These are phyloP conservation scores for Lathyrus aphaca DNA, from an alignment of 306 rosid genomes.

Conservation along the genomic window DNA sequence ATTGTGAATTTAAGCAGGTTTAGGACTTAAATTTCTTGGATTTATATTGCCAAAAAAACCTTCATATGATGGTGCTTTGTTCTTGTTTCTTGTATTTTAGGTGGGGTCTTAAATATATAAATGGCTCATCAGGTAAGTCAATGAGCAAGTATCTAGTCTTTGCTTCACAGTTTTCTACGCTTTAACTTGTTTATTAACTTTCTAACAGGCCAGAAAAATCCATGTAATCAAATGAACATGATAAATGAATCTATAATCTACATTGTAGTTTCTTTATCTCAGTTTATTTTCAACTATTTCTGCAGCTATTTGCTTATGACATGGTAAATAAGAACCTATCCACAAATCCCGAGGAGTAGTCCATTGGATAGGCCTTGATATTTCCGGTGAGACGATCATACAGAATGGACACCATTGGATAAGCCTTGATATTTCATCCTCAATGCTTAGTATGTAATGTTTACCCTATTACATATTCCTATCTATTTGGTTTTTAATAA, in stretches of 20 bases:
- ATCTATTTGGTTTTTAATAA: neutral
- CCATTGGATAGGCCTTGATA: too few species aligned
- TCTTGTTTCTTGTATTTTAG: slow-evolving; percentile 25
- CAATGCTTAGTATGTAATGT: slow-evolving; percentile 78
- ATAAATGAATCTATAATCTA: slow-evolving; percentile 15
- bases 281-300: slow-evolving; percentile 38
- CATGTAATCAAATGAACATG: neutral
- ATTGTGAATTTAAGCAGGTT: too few species aligned
- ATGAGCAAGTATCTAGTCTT: slow-evolving; percentile 21
- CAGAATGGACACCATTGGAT: slow-evolving; percentile 85
- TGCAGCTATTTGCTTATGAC: slow-evolving; percentile 94
- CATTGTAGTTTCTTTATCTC: slow-evolving; percentile 27
- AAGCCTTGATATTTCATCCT: slow-evolving; percentile 81
- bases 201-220: too few species aligned
- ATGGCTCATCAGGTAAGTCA: slow-evolving; percentile 33
- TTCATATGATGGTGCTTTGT: slow-evolving; percentile 34
- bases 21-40: neutral
- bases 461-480: neutral
- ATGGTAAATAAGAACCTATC: slow-evolving; percentile 85
- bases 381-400: slow-evolving; percentile 74
- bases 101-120: slow-evolving; percentile 27
- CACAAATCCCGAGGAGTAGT: slow-evolving; percentile 68
- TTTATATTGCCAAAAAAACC: slow-evolving; percentile 13
- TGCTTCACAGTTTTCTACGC: slow-evolving; percentile 14
- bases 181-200: too few species aligned